Conservation (phyloP, 2,329 filamentous ascomycete species). For the Amylocarpus encephaloides region DNA sequence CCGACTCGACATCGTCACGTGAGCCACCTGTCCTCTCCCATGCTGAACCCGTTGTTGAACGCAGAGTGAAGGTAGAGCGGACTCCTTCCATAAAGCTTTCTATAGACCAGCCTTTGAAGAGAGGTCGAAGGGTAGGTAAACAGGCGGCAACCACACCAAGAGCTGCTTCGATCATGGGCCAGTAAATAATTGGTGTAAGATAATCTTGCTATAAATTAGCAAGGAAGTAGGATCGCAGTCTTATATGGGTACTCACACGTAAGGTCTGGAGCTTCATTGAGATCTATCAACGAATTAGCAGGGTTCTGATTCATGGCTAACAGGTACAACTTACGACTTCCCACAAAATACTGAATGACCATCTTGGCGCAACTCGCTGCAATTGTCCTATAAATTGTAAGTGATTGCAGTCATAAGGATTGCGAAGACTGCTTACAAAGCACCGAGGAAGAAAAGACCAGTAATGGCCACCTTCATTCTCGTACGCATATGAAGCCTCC, state of each 20-base stretch:
- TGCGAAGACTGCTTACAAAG: background rate
- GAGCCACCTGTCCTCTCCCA: background rate
- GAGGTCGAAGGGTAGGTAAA: slow-evolving; percentile 36
- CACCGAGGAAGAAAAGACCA: background rate
- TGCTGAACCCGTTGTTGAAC: background rate
- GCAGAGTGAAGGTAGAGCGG: background rate
- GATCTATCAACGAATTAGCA: background rate
- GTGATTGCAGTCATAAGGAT: background rate
- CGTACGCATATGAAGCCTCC: background rate
- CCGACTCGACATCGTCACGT: background rate
- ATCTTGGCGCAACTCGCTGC: slow-evolving; percentile 2
- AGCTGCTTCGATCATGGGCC: slow-evolving; percentile 38
- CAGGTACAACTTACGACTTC: background rate
- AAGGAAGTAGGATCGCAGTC: background rate
- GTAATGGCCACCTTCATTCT: background rate
- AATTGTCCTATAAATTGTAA: background rate
- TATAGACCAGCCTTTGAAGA: slow-evolving; percentile 19
- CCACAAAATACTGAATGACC: slow-evolving; percentile 1
- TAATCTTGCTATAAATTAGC: background rate
- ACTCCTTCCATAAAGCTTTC: background rate
- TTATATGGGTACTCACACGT: background rate
- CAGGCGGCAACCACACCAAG: slow-evolving; percentile 38
- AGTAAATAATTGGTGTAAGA: slow-evolving; percentile 17
- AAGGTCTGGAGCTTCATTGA: background rate
- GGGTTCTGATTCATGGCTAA: background rate